Conservation (phyloP, 1,284 basidiomycete species). For the Boletellus deceptivus region DNA sequence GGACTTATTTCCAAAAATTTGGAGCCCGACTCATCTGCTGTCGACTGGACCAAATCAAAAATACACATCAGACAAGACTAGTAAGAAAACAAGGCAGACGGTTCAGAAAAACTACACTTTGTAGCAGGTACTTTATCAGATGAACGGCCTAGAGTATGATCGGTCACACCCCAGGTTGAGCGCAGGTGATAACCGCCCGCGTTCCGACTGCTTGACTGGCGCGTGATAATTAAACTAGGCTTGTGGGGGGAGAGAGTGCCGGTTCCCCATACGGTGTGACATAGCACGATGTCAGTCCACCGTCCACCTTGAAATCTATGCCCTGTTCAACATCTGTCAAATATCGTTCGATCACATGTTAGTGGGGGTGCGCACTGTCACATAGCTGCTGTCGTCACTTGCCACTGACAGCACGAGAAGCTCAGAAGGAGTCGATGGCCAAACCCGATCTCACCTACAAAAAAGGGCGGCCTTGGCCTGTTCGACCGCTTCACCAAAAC, state of each 20-base stretch:
- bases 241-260: constrained; percentile 60
- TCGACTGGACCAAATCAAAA: background rate
- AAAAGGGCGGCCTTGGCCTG: constrained; percentile 90
- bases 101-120: too few relatives aligned
- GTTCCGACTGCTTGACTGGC: too few relatives aligned
- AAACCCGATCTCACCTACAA: constrained; percentile 51
- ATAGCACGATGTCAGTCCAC: constrained; percentile 86
- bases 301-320: constrained; percentile 91
- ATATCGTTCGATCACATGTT: constrained; percentile 6
- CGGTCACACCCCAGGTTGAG: too few relatives aligned
- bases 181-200: too few relatives aligned
- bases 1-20: too few relatives aligned
- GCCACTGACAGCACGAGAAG: constrained; percentile 51
- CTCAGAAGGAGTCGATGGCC: background rate
- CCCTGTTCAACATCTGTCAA: constrained; percentile 54
- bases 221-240: constrained; percentile 40
- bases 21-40: too few relatives aligned
- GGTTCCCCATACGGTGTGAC: constrained; percentile 79
- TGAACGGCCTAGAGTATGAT: too few relatives aligned
- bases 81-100: background rate
- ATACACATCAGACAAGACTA: background rate
- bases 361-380: constrained; percentile 55
- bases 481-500: constrained; percentile 96
- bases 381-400: constrained; percentile 82
- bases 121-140: background rate